phyloP scores from a whole-genome alignment of 2,329 filamentous ascomycete species.

The Fusarium sp. region DNA sequence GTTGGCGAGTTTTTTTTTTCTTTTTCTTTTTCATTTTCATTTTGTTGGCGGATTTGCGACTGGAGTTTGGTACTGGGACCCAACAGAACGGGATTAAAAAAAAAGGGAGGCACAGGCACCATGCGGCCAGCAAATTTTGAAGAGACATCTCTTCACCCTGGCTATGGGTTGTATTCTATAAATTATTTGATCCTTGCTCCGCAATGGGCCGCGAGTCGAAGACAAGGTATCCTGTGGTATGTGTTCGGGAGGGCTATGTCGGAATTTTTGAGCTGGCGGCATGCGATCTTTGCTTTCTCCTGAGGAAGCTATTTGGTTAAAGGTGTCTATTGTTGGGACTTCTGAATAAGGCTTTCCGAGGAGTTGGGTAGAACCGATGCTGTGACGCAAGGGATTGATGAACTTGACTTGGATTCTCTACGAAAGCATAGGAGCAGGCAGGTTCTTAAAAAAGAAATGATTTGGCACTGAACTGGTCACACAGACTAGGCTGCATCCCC shows the following conservation, averaged over 20 bases:
- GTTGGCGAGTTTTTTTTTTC: slow-evolving; percentile 14
- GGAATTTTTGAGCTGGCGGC: slow-evolving; percentile 19
- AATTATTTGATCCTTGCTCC: not conserved
- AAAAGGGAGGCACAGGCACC: slow-evolving; percentile 22
- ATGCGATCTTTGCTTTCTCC: slow-evolving; percentile 20
- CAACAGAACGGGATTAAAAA: slow-evolving; percentile 15
- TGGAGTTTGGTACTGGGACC: slow-evolving; percentile 44
- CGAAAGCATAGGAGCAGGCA: not conserved
- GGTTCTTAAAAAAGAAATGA: not conserved
- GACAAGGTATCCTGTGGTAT: slow-evolving; percentile 27
- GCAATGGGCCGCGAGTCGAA: slow-evolving; percentile 5
- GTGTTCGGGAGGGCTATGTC: slow-evolving; percentile 19
- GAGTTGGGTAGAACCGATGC: not conserved
- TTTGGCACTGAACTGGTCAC: not conserved
- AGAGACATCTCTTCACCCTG: slow-evolving; percentile 5
- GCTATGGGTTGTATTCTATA: slow-evolving; percentile 24
- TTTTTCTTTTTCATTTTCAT: slow-evolving; percentile 18
- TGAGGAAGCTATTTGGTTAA: slow-evolving; percentile 24
- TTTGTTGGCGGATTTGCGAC: slow-evolving; percentile 26
- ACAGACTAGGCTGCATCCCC: slow-evolving; percentile 1
- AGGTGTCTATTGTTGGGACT: not conserved
- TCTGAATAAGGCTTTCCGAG: not conserved
- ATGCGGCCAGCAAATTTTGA: slow-evolving; percentile 14
- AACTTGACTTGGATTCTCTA: not conserved
- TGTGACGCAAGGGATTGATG: slow-evolving; percentile 2